Base-by-base conservation (phyloP, 345 rosid species). In the Excoecaria agallocha region DNA sequence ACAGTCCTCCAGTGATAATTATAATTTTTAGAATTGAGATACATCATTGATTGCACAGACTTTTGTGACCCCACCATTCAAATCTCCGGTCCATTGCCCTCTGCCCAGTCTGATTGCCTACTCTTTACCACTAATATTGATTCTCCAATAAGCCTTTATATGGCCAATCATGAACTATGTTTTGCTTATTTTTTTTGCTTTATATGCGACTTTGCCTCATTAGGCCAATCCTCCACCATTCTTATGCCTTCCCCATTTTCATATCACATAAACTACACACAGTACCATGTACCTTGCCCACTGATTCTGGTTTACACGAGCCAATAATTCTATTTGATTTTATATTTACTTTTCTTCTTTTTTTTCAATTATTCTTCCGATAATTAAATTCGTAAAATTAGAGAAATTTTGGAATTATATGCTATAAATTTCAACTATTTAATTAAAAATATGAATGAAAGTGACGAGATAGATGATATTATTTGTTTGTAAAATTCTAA, bases 41-140 rank as follows among this genome's bases (percentile, higher is more conserved):
- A 30, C 35, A 67, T 65, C 35, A 70, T 70, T 60, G 64, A 66
- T 74, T 16, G 16, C 59, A 60, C 35, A 50, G 67, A 52, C 37
- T 58, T 30, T 13, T 41, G 16, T 3, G 76, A 50, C 63, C 79
- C 70, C 75, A 81, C 76, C 66, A 59, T 56, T 73, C 22, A 57
- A 48, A 48, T 55, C 30, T 48, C 17, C 71, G 77, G 64, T 74
- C 64, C 75, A 77, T 62, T 17, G 35, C 67, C 57, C 38, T 19
- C 19, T 17, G 48, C 78, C 75, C 24, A 25, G 11, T 16, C 38
- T 50, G 51, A 69, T 68, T 55, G 51, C 82, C 73, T 48, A 69
- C 76, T 30, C 59, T 48, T 81, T 52, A 12, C 60, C 78, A 74
- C 74, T 61, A 66, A 65, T n/a, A 52, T 39, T 43, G 16, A 49